Evolutionary conservation across 2,329 filamentous ascomycete genomes (phyloP), one percentile per base, ranked within the genome.

Genomic region (Trichophyton equinum): DNA sequence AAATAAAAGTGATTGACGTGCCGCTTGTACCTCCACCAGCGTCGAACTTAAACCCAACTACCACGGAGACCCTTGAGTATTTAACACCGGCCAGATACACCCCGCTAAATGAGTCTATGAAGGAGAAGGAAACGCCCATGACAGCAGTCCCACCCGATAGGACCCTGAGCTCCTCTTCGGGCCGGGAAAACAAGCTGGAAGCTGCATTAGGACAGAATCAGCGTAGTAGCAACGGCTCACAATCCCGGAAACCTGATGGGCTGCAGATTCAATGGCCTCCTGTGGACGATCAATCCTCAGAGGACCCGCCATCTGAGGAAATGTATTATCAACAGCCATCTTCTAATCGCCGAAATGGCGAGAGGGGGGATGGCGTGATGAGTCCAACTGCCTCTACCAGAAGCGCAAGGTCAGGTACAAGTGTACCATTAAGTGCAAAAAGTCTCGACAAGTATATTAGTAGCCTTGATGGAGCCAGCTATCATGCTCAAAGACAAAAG

Each of bases 381-480:
- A 65, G 64, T 77, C 71, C 71, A 1, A 70, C 73, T 36, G 73
- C 72, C 2, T 76, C 74, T 1, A 66, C 71, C 15, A 69, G 74
- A 46, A 77, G 84, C 59, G 79, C 79, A 60, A 79, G 76, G 64
- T 77, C 72, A 57, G 77, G 71, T 44, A 75, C 79, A 59, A 85
- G 82, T 67, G 76, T 82, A 49, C 82, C 81, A 63, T 76, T 81
- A 9, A 85, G 82, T 66, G 81, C 80, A 46, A 82, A 85, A 64
- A 89, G 84, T 65, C 81, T 89, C 40, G 88, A 95, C 66, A 85
- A 91, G 64, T 95, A 94, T 69, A 91, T 95, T 65, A 89, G 85
- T 74, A 94, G 89, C 70, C 76, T 96, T 1, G 90, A 95, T 38
- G 82, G 89, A 58, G 88, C 89, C 8, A 84, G 85, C 61, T 81